Percentiles rank a stretch among this genome's conserved stretches.
Conservation (phyloP, 345 rosid species). For the Acer yangbiense region DNA sequence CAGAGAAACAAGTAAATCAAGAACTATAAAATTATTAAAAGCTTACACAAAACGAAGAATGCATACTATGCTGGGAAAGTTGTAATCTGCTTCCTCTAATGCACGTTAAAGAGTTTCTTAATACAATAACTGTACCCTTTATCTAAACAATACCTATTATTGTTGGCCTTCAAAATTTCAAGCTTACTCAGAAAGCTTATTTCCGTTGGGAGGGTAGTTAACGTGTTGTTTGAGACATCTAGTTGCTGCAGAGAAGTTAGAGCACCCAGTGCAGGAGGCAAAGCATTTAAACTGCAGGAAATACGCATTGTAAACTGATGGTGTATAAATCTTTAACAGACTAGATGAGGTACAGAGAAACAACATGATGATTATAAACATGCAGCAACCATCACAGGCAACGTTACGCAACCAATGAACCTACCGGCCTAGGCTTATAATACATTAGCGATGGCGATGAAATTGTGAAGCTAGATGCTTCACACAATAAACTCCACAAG, state of each 20-base stretch:
- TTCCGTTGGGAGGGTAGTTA: slow-evolving; percentile 70
- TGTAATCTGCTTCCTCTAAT: background rate
- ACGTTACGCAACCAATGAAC: background rate
- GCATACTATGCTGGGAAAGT: background rate
- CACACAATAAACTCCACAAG: background rate
- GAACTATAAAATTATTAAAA: background rate
- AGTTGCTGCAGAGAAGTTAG: slow-evolving; percentile 72
- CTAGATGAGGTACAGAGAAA: background rate
- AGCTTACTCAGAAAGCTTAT: slow-evolving; percentile 65
- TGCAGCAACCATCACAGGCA: background rate
- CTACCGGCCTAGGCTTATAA: background rate
- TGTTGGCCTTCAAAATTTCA: slow-evolving; percentile 74
- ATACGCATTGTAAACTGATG: background rate
- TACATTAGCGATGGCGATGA: background rate
- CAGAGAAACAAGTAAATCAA: slow-evolving; percentile 19
- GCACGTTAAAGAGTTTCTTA: background rate
- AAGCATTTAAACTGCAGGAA: slow-evolving; percentile 60
- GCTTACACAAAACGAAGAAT: background rate
- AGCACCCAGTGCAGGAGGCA: slow-evolving; percentile 64
- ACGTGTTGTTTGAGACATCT: slow-evolving; percentile 61
- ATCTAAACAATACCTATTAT: slow-evolving; percentile 59
- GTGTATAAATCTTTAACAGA: slow-evolving; percentile 1
- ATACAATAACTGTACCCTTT: background rate
- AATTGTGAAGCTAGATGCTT: background rate
- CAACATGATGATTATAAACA: background rate